Percentiles rank a stretch among this genome's conserved stretches.
Evolutionary conservation across 768 basidiomycete genomes (phyloP).

Genomic region (Phylloporus arenicola): DNA sequence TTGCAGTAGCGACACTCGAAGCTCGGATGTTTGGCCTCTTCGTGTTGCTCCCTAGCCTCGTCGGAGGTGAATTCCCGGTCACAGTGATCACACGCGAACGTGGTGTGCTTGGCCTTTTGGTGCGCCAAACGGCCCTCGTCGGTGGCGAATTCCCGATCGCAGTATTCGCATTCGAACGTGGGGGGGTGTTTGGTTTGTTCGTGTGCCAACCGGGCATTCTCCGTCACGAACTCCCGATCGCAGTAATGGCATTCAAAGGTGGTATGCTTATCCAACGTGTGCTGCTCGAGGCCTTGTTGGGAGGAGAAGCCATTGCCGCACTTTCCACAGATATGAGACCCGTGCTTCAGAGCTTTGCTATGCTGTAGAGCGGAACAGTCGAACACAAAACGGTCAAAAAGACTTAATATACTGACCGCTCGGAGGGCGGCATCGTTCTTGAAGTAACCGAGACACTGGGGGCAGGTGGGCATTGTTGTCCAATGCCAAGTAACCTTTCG

Average conservation of each 20-base stretch:
- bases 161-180: constrained; percentile 4
- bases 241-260: constrained; percentile 8
- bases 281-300: constrained; percentile 13
- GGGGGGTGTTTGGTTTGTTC: not conserved
- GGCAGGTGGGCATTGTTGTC: no score
- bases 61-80: no score
- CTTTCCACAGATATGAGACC: not conserved
- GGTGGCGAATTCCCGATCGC: constrained; percentile 6
- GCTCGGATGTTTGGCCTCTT: not conserved
- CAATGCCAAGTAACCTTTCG: no score
- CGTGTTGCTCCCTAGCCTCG: no score
- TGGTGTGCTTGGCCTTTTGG: not conserved
- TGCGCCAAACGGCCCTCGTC: constrained; percentile 1
- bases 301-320: constrained; percentile 7
- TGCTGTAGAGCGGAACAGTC: constrained; percentile 10
- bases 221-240: not conserved
- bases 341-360: not conserved
- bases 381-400: not conserved
- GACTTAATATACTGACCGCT: constrained; percentile 10
- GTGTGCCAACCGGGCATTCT: not conserved
- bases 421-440: not conserved
- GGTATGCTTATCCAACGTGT: constrained; percentile 8
- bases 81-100: constrained; percentile 3
- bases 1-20: not conserved
- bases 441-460: constrained; percentile 15